Evolutionary conservation across 139 green algal species (phyloP).

Genomic region (Edaphochlamys debaryana): DNA sequence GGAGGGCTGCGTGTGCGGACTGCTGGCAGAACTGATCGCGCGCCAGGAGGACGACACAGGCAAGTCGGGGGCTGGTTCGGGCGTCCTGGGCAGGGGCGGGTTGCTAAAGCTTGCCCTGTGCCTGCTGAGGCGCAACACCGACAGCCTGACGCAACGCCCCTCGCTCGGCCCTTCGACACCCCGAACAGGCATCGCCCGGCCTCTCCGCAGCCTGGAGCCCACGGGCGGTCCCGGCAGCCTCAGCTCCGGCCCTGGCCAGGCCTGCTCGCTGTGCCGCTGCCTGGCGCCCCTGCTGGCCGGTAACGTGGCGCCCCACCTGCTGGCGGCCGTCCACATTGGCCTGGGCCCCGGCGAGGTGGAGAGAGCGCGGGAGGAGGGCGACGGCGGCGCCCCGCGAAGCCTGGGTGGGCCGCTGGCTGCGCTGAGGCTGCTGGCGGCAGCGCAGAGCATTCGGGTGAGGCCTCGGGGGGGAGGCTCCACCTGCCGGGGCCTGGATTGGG

Average conservation of each 20-base stretch:
- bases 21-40: constrained; percentile 5
- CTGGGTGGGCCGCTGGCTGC: background rate
- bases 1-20: background rate
- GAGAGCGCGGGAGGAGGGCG: background rate
- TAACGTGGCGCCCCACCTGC: constrained; percentile 27
- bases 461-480: background rate
- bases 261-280: background rate
- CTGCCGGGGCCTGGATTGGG: background rate
- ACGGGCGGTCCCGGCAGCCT: too few species aligned
- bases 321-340: background rate
- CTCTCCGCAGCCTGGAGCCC: background rate
- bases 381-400: background rate
- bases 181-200: background rate
- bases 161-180: too few species aligned
- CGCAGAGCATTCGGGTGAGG: constrained; percentile 4
- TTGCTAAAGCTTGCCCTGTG: too few species aligned
- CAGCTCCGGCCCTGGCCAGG: too few species aligned
- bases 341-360: background rate
- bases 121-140: too few species aligned
- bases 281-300: constrained; percentile 29
- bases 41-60: background rate
- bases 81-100: too few species aligned
- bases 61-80: background rate
- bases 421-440: constrained; percentile 3
- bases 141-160: too few species aligned